Base-by-base conservation (phyloP, 371 early-diverging fungal species). In the Syncephalastrum racemosum region DNA sequence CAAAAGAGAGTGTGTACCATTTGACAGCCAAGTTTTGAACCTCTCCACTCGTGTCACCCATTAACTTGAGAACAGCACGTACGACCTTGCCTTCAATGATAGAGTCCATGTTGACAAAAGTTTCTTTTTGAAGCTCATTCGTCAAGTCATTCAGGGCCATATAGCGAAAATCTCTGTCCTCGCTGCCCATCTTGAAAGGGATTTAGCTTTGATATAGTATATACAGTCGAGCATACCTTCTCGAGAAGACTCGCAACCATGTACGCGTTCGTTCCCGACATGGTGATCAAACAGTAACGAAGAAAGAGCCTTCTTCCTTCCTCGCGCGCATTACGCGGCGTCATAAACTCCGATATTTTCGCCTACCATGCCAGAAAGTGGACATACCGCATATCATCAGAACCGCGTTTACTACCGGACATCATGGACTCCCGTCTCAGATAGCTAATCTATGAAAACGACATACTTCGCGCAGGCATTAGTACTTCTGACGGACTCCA, bases 21-120 rank as follows among this genome's bases (percentile, higher is more conserved):
- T 94, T 94, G 31, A 93, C 90, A 18, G 96, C 94, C 63, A 93
- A 64, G 69, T 93, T 96, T 70, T 95, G 95, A 13, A 96, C 96
- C 71, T 96, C 94, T 50, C 91, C 86, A 63, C 94, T 94, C 58
- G 83, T 80, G 73, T 96, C 96, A 48, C 87, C 80, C 68, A 96
- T 81, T 55, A 90, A 70, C 46, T 81, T 76, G 7, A 95, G 56
- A 13, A 96, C 80, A 22, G 91, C 90, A 44, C 70, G 63, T 7
- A 86, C 85, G 10, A 88, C 82, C 56, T 80, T 85, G 27, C 71
- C 70, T 62, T 90, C 92, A 24, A 85, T 82, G 4, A 73, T 27
- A 15, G 86, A 81, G 40, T 92, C 92, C 46, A 91, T 70, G 7
- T 59, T 58, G 18, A 51, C 20, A 57, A 85, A 83, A 16, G 61